phyloP scores from a whole-genome alignment of 257 asterid species.

The Petrea volubilis region DNA sequence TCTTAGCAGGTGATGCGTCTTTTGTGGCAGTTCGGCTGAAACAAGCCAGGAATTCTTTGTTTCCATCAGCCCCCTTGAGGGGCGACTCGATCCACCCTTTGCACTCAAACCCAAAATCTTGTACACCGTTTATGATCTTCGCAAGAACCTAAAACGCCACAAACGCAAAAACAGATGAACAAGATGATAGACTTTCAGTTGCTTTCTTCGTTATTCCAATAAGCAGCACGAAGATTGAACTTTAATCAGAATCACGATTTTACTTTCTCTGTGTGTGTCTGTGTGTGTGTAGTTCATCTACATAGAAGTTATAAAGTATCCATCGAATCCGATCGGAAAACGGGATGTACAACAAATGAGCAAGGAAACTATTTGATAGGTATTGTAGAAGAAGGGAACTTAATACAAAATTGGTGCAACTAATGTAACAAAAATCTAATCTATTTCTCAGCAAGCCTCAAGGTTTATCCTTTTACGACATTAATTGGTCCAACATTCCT shows the following conservation, averaged over 20 bases:
- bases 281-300: not conserved
- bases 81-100: slow-evolving; percentile 96
- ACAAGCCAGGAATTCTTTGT: slow-evolving; percentile 81
- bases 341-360: not conserved
- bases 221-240: not conserved
- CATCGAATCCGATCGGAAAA: not conserved
- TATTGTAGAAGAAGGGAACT: not conserved
- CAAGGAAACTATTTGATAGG: not conserved
- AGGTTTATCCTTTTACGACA: not conserved
- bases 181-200: not conserved
- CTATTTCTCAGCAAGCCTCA: not conserved
- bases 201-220: not conserved
- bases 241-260: not conserved
- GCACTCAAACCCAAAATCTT: slow-evolving; percentile 71
- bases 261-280: no score
- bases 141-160: slow-evolving; percentile 55
- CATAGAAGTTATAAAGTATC: not conserved
- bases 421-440: not conserved
- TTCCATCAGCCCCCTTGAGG: slow-evolving; percentile 94
- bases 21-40: slow-evolving; percentile 41
- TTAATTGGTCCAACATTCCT: not conserved
- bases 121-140: slow-evolving; percentile 78
- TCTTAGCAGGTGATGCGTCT: slow-evolving; percentile 24
- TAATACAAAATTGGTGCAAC: not conserved
- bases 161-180: not conserved